Base-by-base conservation (phyloP, 345 rosid genomes). In the Pistacia integerrima region DNA sequence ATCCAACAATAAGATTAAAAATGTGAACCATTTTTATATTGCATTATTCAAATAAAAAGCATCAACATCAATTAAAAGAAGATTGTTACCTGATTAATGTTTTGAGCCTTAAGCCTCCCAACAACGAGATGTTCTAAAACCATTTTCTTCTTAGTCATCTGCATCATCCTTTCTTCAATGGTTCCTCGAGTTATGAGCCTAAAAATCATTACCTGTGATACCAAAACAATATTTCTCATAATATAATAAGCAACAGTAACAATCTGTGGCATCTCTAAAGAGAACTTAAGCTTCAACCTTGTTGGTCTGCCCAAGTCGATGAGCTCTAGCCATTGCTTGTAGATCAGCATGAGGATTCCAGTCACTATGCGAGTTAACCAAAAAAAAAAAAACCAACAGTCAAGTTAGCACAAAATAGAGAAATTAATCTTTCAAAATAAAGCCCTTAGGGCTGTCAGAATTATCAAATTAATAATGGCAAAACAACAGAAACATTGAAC, bases 261-360 rank as follows among this genome's bases (percentile, higher is more conserved):
- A 41, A 74, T 35, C 73, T 55, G 14, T 41, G 2, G n/a, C 41
- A 11, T 9, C 25, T 44, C 52, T 64, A 63, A 62, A 13, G 59
- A 62, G 72, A 62, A 68, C 52, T 71, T 36, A 76, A 77, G 35
- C 28, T 57, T 62, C 70, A 77, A 97, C 99, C 97, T 94, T 94
- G 87, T 94, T 97, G 62, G 90, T 94, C 85, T 97, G 98, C 77
- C 99, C 99, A 55, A 94, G 98, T 77, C 99, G 92, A 90, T 97
- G 99, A 75, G 99, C 99, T 82, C 99, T 92, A 77, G 99, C 99
- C 99, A 97, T 97, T 66, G 99, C 98, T 84, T 97, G 99, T 75
- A 94, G 95, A 90, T 97, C 98, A 77, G 99, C 99, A 88, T 97
- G 98, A 33, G 98, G 99, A 86, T 97, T 97, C 99, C 99, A 97